Conservation (phyloP, 2,329 filamentous ascomycete genomes). For the Exophiala sp. region DNA sequence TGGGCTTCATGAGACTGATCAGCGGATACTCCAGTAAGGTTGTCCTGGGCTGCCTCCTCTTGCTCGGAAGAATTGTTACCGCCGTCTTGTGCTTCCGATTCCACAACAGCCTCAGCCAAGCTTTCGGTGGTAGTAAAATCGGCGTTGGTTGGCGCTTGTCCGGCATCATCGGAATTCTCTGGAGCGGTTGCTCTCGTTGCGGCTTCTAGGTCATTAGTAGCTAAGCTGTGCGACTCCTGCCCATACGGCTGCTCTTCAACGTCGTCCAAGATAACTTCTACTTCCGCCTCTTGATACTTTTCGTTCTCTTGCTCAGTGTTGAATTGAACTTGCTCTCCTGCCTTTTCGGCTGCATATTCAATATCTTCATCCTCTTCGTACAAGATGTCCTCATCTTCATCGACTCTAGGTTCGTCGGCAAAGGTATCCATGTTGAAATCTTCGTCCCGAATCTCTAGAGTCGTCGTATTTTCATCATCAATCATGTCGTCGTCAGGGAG, state of each 20-base stretch:
- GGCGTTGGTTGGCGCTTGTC: not conserved
- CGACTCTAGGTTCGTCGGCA: conserved; percentile 13
- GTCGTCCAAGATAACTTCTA: conserved; percentile 13
- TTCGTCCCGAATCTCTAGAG: conserved; percentile 15
- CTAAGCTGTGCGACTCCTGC: not conserved
- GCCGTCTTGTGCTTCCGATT: not conserved
- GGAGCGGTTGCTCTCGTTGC: not conserved
- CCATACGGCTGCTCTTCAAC: conserved; percentile 6
- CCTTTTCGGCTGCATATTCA: not conserved
- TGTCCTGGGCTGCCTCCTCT: not conserved
- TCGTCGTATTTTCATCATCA: conserved; percentile 29
- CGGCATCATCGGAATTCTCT: conserved; percentile 3
- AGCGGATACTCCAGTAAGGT: not conserved
- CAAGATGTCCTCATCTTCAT: conserved; percentile 26
- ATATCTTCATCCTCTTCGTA: conserved; percentile 24
- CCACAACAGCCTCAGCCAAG: not conserved
- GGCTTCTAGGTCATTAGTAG: conserved; percentile 5
- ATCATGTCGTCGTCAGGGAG: conserved; percentile 38
- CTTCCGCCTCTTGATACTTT: conserved; percentile 3
- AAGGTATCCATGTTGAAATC: conserved; percentile 23
- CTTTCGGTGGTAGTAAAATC: not conserved
- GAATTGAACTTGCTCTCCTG: conserved; percentile 7
- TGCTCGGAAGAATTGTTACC: not conserved
- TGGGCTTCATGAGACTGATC: not conserved
- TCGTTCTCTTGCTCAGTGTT: conserved; percentile 2